Base-by-base conservation (phyloP, 768 basidiomycete genomes). In the Naganishia antarctica region DNA sequence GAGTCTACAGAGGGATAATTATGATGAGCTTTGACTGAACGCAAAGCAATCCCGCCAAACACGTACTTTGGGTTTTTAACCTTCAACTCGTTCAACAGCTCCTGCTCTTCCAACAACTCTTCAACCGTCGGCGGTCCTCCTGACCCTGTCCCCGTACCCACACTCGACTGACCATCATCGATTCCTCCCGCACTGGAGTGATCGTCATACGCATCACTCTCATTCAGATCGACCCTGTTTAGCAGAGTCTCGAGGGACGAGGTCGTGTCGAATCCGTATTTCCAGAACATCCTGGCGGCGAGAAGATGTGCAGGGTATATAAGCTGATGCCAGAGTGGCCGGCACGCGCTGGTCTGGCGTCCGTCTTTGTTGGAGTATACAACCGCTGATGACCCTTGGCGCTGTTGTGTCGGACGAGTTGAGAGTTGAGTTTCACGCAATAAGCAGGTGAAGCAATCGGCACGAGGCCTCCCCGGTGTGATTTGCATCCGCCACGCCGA, bases 51-150 rank as follows among this genome's bases (percentile, higher is more conserved):
- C n/a, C n/a, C n/a, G n/a, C n/a, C 86, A 87, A 71, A 82, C 83
- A 68, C 88, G 88, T 71, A 89, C 75, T 72, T 75, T 43, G 87
- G 87, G 74, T 98, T 98, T 79, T 94, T 89, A 0, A 87, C 83
- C 79, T 97, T 97, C 84, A 91, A 91, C 78, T 98, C 94, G 78
- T 90, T 89, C 61, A 98, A 80, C 47, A 98, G 81, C 76, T 97
- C 92, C 73, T 90, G 87, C 79, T 96, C 91, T 79, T 91, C 91
- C 61, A 98, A 82, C 65, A 98, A 86, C 44, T 89, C 86, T 76
- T 96, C 92, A 44, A 98, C 61, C 23, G 69, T 65, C 15, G 76
- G 76, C 8, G 75, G 84, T 51, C 86, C 51, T 21, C 51, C 50
- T 4, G 40, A 41, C 7, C 63, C 63, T 16, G 29, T 47, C 9